A percentile compares a stretch with the other conserved stretches of the same genome.
Conservation (phyloP, 805 yeast species). For the Myxozyma nipponensis region DNA sequence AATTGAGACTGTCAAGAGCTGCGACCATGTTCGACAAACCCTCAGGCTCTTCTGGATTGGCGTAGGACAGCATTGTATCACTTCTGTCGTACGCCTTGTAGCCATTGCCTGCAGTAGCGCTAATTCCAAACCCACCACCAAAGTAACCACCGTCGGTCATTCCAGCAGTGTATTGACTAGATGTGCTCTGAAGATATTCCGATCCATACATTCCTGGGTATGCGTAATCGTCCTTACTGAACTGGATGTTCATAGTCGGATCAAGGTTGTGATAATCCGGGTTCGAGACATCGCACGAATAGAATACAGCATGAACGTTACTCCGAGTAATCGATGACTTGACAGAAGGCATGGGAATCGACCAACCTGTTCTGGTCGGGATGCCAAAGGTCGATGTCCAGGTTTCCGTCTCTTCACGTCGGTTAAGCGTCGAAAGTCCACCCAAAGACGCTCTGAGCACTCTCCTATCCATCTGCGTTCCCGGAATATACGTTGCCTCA, state of each 20-base stretch:
- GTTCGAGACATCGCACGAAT: conserved; percentile 61
- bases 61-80: conserved; percentile 42
- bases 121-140: conserved; percentile 19
- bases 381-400: conserved; percentile 90
- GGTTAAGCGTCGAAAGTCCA: conserved; percentile 51
- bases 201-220: conserved; percentile 20
- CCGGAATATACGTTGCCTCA: conserved; percentile 78
- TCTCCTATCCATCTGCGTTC: conserved; percentile 86
- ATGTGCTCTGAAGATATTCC: neutral
- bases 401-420: conserved; percentile 71
- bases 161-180: conserved; percentile 13
- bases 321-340: conserved; percentile 84
- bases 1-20: conserved; percentile 81
- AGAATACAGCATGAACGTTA: conserved; percentile 92
- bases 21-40: conserved; percentile 89
- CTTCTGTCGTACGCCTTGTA: conserved; percentile 31
- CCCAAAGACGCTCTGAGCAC: conserved; percentile 90
- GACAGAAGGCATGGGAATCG: conserved; percentile 91
- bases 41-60: conserved; percentile 53
- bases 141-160: conserved; percentile 20
- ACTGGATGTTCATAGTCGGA: conserved; percentile 30
- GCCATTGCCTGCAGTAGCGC: conserved; percentile 7
- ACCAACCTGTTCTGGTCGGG: conserved; percentile 96
- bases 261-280: conserved; percentile 28
- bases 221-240: conserved; percentile 41